Evolutionary conservation across 2,329 filamentous ascomycete species (phyloP).

Genomic region (Apiospora kogelbergensis): DNA sequence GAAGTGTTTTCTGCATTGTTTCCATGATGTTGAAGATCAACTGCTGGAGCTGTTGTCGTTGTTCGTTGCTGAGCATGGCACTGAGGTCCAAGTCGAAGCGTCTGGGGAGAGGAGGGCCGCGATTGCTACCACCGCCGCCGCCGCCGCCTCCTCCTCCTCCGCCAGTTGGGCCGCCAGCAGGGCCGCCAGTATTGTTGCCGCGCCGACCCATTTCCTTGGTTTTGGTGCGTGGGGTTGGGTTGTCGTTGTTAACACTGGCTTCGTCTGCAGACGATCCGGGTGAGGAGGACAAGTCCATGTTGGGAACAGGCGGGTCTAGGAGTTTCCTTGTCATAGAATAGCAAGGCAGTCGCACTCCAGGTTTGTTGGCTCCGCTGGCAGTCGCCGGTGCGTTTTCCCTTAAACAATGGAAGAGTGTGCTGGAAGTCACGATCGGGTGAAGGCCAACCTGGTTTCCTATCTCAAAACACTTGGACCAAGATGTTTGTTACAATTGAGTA

Average conservation of each 20-base stretch:
- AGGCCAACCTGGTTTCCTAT: neutral
- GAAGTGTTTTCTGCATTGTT: slow-evolving; percentile 53
- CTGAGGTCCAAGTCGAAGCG: slow-evolving; percentile 51
- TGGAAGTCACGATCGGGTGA: neutral
- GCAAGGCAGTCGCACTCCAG: neutral
- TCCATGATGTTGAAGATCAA: slow-evolving; percentile 55
- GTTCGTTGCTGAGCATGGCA: slow-evolving; percentile 44
- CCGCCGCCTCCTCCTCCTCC: neutral
- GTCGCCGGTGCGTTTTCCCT: neutral
- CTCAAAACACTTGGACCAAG: neutral
- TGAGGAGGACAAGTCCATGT: slow-evolving; percentile 10
- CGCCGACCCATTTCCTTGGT: slow-evolving; percentile 7
- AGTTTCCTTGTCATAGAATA: neutral
- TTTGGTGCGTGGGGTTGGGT: neutral
- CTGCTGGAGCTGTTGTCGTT: slow-evolving; percentile 52
- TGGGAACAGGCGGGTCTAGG: neutral
- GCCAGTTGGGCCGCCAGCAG: too few species aligned
- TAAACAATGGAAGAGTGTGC: neutral
- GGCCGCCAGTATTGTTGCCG: neutral
- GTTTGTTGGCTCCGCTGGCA: neutral
- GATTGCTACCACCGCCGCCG: neutral
- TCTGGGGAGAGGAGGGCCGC: slow-evolving; percentile 28
- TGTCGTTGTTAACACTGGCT: slow-evolving; percentile 12
- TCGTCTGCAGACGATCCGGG: slow-evolving; percentile 10
- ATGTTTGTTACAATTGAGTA: neutral